Base-by-base conservation (phyloP, 352 stramenopile genomes). In the Aphanomyces invadans region DNA sequence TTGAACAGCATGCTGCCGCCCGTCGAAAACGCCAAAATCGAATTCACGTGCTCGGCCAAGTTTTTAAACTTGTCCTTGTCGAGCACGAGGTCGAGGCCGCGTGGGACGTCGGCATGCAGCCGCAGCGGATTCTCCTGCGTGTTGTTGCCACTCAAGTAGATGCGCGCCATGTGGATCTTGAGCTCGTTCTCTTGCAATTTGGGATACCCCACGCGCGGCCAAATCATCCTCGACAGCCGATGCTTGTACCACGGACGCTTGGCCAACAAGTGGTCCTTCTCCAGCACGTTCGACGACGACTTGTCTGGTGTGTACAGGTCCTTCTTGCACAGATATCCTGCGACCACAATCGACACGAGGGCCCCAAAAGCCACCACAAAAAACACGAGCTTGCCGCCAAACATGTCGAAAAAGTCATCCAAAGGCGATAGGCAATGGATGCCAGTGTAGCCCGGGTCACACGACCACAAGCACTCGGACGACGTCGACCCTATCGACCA, bases 171-270 rank as follows among this genome's bases (percentile, higher is more conserved):
- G 72, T 92, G 84, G 66, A 90, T 80, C 3, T 76, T 73, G n/a
- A 92, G 56, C 67, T 92, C 81, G n/a, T 78, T 77, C 45, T 88
- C 83, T 67, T 83, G 74, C 28, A 92, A 78, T 66, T 90, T 92
- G 26, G 83, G 81, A 54, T 92, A 92, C 29, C 68, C 73, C 49
- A 90, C 81, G 2, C 81, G 81, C 12, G 80, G 79, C 83, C 83
- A 92, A 64, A 86, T 87, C 44, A 92, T 79, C 55, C 80, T 87
- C 3, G 76, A 76, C 28, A 84, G 75, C 3, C 88, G 54, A 17
- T 76, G 78, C n/a, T 74, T 70, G 52, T 87, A 88, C 65, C 65
- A 71, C 39, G 60, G 33, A 1, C 42, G 25, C 36, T 57, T 67
- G 21, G 44, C 46, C 11, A 67, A 17, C 45, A 67, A 49, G 54